Evolutionary conservation across 176 grass and related monocot species (phyloP).

Genomic region (Poa pratensis): DNA sequence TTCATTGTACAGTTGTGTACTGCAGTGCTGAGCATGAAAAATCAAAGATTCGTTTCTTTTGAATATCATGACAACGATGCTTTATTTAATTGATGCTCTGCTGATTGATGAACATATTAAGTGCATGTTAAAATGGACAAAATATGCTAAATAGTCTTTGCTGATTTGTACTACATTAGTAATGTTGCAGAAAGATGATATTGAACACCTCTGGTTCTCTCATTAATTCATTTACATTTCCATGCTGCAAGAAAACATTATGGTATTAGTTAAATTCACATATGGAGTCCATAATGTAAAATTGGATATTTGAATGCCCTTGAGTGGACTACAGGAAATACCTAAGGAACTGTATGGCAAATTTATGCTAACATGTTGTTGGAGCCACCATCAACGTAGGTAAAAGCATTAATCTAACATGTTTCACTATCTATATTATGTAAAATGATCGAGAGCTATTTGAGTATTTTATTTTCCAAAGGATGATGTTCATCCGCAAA

Average conservation of each 20-base stretch:
- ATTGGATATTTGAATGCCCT: slow-evolving; percentile 12
- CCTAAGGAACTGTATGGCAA: background rate
- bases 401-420: slow-evolving; percentile 32
- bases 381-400: background rate
- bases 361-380: background rate
- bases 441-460: slow-evolving; percentile 18
- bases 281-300: slow-evolving; percentile 7
- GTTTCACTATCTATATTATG: background rate
- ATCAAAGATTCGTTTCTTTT: slow-evolving; percentile 30
- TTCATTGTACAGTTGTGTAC: slow-evolving; percentile 18
- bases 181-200: slow-evolving; percentile 23
- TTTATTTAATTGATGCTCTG: slow-evolving; percentile 14
- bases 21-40: slow-evolving; percentile 26
- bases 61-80: slow-evolving; percentile 1
- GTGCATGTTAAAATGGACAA: slow-evolving; percentile 20
- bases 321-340: slow-evolving; percentile 13
- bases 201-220: background rate
- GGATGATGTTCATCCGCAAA: background rate
- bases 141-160: background rate
- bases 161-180: background rate
- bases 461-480: slow-evolving; percentile 16
- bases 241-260: slow-evolving; percentile 16
- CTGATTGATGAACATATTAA: slow-evolving; percentile 10
- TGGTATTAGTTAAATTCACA: slow-evolving; percentile 21
- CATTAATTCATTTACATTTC: slow-evolving; percentile 20